Conservation (phyloP, 192 early-diverging fungal genomes). For the Coemansia sp. region DNA sequence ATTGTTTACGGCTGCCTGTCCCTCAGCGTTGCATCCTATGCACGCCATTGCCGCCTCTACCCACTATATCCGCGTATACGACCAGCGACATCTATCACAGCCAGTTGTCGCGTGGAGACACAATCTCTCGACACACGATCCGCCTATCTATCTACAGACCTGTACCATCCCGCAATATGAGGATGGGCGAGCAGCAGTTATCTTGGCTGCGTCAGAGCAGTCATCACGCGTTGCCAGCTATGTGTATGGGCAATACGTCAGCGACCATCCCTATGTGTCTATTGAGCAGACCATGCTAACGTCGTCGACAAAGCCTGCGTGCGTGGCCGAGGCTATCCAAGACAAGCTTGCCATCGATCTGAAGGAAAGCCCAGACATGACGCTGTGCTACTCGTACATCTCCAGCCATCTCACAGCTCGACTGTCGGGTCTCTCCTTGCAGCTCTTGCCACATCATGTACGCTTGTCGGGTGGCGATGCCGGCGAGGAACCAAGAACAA, state of each 20-base stretch:
- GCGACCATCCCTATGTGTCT: conserved; percentile 34
- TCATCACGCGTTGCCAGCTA: conserved; percentile 23
- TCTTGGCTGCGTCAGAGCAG: conserved; percentile 26
- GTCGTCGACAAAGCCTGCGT: conserved; percentile 8
- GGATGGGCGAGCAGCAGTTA: conserved; percentile 16
- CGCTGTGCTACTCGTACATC: conserved; percentile 16
- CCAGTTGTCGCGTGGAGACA: conserved; percentile 41
- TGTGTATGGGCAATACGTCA: conserved; percentile 27
- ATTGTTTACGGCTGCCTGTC: conserved; percentile 29
- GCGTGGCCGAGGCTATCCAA: conserved; percentile 19
- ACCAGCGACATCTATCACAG: conserved; percentile 39
- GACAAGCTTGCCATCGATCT: conserved; percentile 36
- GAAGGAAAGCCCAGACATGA: conserved; percentile 23
- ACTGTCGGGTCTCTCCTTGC: conserved; percentile 21
- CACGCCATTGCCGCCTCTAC: conserved; percentile 46
- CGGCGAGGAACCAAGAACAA: background rate
- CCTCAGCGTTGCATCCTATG: conserved; percentile 40
- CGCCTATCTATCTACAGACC: conserved; percentile 32
- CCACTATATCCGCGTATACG: conserved; percentile 39
- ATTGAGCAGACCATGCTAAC: conserved; percentile 31
- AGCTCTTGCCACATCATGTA: background rate
- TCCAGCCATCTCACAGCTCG: conserved; percentile 18
- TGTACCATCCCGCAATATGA: conserved; percentile 11
- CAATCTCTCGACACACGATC: conserved; percentile 9
- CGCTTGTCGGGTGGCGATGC: background rate